Base-by-base conservation (phyloP, 2,329 filamentous ascomycete genomes). In the Xylaria sp. region DNA sequence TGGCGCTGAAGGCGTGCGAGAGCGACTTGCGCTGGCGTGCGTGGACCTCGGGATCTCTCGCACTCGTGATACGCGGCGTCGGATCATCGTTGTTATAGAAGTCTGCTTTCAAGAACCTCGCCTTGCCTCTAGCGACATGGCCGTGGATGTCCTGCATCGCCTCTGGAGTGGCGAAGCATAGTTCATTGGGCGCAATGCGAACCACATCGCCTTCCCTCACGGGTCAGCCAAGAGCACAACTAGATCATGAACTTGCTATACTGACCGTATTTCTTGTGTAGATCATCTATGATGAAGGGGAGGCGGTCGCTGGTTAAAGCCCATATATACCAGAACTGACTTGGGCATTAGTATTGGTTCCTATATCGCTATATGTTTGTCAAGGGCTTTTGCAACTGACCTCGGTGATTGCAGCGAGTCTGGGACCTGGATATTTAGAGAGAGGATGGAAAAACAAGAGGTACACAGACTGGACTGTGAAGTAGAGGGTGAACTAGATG, bases 171-270 rank as follows among this genome's bases (percentile, higher is more conserved):
- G 68, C 71, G 66, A 76, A 79, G 1, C 75, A 74, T 13, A 80
- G 68, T 60, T 79, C 74, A 51, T 76, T 70, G 0, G 78, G 78
- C 2, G 70, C 71, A 34, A 76, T 63, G 5, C 78, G 76, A 11
- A 80, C 74, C 1, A 80, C 70, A 16, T 64, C 63, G 16, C 63
- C 64, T 64, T 23, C 50, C 44, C 10, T 48, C 1, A 50, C 8
- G 44, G 5, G 35, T 63, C 4, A 58, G 52, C 23, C 23, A 30
- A 30, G 23, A 30, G 23, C 4, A 30, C 23, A 30, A 30, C 50
- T 7, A 9, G 46, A 48, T 10, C n/a, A 34, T 37, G 5, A 30
- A 42, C 7, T 4, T 10, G 7, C 16, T 23, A 8, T 44, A 19
- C 65, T 62, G 2, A 65, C 65, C 65, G 49, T 67, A 54, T 60